Conservation (phyloP, 306 rosid species). For the Sicyos baderoa region DNA sequence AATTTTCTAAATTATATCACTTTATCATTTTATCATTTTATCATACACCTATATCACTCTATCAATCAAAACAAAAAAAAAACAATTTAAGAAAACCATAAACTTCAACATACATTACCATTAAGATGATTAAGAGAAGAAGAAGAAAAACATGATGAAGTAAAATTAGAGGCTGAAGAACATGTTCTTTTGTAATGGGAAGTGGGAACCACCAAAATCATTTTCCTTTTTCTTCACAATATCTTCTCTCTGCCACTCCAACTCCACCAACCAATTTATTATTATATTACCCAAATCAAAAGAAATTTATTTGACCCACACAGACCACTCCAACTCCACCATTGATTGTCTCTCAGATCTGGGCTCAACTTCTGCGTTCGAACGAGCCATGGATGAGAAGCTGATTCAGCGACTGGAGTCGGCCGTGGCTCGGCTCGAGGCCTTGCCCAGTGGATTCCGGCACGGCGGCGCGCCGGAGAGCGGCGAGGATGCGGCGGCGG, state of each 20-base stretch:
- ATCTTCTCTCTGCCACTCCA: conserved; percentile 30
- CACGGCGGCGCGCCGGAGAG: conserved; percentile 20
- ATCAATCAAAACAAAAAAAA: not conserved
- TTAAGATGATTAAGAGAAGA: not conserved
- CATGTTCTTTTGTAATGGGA: not conserved
- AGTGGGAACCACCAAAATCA: conserved; percentile 35
- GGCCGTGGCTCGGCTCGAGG: conserved; percentile 70
- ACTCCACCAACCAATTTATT: not conserved
- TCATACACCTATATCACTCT: no score
- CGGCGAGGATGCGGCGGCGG: conserved; percentile 29
- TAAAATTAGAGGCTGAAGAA: conserved; percentile 22
- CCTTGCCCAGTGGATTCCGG: conserved; percentile 36
- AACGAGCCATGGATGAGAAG: conserved; percentile 56
- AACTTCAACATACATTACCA: not conserved
- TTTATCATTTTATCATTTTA: no score
- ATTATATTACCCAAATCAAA: conserved; percentile 5
- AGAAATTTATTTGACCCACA: not conserved
- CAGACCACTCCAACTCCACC: conserved; percentile 9
- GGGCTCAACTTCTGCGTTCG: conserved; percentile 5
- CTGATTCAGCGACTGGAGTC: conserved; percentile 71
- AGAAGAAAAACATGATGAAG: not conserved
- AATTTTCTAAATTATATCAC: no score
- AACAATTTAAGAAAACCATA: not conserved
- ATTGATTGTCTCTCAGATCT: conserved; percentile 31
- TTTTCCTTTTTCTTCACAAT: not conserved